Evolutionary conservation across 2,329 filamentous ascomycete species (phyloP), one percentile per base, ranked within the genome.

Genomic region (Xylaria hypoxylon): DNA sequence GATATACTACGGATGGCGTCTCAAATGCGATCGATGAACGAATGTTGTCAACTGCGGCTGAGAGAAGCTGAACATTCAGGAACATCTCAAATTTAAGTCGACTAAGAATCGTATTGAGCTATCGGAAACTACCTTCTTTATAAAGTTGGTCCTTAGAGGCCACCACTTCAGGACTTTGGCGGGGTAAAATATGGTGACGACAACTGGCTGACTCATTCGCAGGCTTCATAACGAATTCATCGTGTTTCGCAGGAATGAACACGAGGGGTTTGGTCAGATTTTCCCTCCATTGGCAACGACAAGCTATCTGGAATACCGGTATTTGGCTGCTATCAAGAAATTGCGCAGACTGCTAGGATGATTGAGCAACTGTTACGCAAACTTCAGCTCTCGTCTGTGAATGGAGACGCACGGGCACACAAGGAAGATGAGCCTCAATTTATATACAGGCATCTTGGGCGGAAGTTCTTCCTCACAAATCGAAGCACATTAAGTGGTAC

Each of bases 161-260:
- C 76, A 1, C 35, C 10, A 71, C 85, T 71, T 28, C 33, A 58
- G 8, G 35, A 19, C 13, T 48, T 13, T 13, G 2, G 17, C n/a
- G 2, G 40, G 15, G 47, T 28, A 38, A 38, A 17, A 6, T 15
- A 24, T 40, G 6, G 17, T n/a, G 13, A 5, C 28, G 24, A 56
- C 33, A 33, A 26, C 45, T 33, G 11, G 31, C 63, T 71, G 26
- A 65, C 57, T 45, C 19, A 15, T 42, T 38, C 33, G n/a, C 74
- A 94, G 92, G 59, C 86, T 94, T 67, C 91, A 94, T 59, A 90
- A 91, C 74, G 90, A 93, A 74, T 92, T 94, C 64, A 87, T 95
- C 65, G 89, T 95, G 35, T 90, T 96, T 69, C 89, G 92, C 59
- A 92, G 92, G 66, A 86, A 82, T 72, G 89, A 92, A 63, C 85